Evolutionary conservation across 352 stramenopile species (phyloP), one percentile per base, ranked within the genome.

Genomic region (Globisporangium lucens): DNA sequence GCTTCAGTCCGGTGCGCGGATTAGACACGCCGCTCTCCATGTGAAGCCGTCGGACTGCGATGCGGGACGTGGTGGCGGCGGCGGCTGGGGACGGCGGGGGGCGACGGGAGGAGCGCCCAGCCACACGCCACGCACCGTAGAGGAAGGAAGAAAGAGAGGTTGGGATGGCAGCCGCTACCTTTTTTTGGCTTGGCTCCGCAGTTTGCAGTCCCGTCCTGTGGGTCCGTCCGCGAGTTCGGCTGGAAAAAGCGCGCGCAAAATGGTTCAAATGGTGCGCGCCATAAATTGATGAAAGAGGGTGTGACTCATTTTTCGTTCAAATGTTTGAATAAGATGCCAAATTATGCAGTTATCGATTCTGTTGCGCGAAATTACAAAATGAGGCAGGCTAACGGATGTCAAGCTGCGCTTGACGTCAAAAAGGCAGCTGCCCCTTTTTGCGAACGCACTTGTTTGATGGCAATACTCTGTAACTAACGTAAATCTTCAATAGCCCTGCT

Each of bases 61-160:
- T 33, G 46, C 63, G 63, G 20, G 63, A 64, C 63, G 63, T 69
- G 55, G 63, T 69, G 63, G 63, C 33, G 63, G 63, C 33, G 63
- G 33, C 4, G 10, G 27, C 3, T 22, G 9, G 22, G n/a, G 13
- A 59, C 30, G 51, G 47, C n/a, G 35, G 43, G 35, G 29, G 46
- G 17, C 24, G 29, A 47, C 12, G 8, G 20, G 10, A 29, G 43
- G 41, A 65, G 27, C 60, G 46, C 60, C 38, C 38, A 47, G 38
- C 38, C 38, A 12, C 38, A 8, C 38, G 12, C 6, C 38, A 17
- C 13, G 38, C 20, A 47, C 24, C 24, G 12, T 43, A n/a, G 38
- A 47, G 38, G 6, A 13, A 46, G 38, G 20, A 9, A 15, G 10
- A 43, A 13, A 20, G 12, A 7, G 38, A 17, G 13, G 13, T 7